Conservation (phyloP, 495 filamentous ascomycete genomes). For the Mycothermus thermophilus region DNA sequence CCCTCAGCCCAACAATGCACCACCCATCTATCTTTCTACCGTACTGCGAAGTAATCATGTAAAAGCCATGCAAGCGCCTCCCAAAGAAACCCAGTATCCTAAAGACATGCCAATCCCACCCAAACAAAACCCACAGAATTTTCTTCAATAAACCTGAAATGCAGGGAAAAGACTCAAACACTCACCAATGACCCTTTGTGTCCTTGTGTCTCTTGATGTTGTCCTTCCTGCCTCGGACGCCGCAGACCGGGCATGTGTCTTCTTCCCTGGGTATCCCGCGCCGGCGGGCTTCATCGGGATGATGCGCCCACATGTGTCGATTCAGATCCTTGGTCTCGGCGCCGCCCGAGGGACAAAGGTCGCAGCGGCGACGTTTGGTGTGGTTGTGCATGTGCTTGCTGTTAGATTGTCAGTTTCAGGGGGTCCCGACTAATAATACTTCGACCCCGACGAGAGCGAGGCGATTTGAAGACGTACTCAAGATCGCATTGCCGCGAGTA, state of each 20-base stretch:
- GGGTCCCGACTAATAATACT: no score
- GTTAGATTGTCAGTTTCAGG: no score
- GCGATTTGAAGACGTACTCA: background rate
- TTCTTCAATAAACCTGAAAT: no score
- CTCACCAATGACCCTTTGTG: background rate
- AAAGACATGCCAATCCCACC: no score
- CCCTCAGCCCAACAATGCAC: no score
- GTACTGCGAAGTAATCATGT: no score
- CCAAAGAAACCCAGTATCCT: no score
- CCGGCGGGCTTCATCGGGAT: background rate
- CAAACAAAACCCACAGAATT: no score
- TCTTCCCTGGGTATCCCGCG: background rate
- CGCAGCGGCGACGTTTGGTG: slow-evolving; percentile 15
- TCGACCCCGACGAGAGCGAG: no score
- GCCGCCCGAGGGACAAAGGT: background rate
- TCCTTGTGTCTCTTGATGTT: slow-evolving; percentile 9
- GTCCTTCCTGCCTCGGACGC: slow-evolving; percentile 7
- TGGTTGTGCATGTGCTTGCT: slow-evolving; percentile 15
- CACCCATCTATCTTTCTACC: no score
- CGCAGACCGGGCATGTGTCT: slow-evolving; percentile 3
- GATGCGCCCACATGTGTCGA: slow-evolving; percentile 12
- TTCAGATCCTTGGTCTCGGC: slow-evolving; percentile 9
- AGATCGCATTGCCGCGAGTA: slow-evolving; percentile 2
- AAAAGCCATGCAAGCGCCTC: no score
- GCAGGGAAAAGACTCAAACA: no score